These are phyloP conservation scores for Spathaspora girioi DNA, from an alignment of 805 yeast genomes.

Conservation along the genomic window DNA sequence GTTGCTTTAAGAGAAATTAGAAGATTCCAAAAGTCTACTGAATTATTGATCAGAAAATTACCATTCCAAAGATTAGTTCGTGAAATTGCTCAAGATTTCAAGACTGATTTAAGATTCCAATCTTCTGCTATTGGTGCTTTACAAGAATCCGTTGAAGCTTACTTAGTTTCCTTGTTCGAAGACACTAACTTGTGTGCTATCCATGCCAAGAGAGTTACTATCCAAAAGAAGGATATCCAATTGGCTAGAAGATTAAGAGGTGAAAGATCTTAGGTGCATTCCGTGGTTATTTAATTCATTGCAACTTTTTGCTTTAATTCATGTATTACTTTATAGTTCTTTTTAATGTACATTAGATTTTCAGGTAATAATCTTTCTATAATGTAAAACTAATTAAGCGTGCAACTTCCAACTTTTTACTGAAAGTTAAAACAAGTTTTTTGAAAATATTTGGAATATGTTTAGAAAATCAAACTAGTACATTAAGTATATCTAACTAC, in stretches of 20 bases:
- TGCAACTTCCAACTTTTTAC: too few relatives aligned
- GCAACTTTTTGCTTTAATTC: background rate
- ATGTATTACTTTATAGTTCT: background rate
- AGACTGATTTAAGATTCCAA: constrained; percentile 48
- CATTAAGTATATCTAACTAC: background rate
- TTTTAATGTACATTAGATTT: constrained; percentile 1
- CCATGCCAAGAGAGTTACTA: constrained; percentile 50
- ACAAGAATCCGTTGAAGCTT: constrained; percentile 49
- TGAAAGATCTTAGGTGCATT: constrained; percentile 37
- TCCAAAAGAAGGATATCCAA: constrained; percentile 49
- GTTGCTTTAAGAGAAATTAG: constrained; percentile 50
- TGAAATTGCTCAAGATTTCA: constrained; percentile 49
- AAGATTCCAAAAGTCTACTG: constrained; percentile 49
- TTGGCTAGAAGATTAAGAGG: constrained; percentile 52
- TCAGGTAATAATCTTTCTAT: too few relatives aligned
- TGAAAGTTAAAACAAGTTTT: background rate
- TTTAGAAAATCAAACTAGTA: background rate
- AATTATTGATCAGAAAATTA: constrained; percentile 46
- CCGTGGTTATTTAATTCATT: constrained; percentile 3
- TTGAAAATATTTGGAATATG: background rate
- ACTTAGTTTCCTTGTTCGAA: constrained; percentile 46
- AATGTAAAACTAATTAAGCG: too few relatives aligned
- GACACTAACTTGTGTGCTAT: constrained; percentile 51
- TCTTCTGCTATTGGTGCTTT: constrained; percentile 49
- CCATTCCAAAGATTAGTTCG: constrained; percentile 50